phyloP scores from a whole-genome alignment of 768 basidiomycete species.

The Tulasnella sp. region DNA sequence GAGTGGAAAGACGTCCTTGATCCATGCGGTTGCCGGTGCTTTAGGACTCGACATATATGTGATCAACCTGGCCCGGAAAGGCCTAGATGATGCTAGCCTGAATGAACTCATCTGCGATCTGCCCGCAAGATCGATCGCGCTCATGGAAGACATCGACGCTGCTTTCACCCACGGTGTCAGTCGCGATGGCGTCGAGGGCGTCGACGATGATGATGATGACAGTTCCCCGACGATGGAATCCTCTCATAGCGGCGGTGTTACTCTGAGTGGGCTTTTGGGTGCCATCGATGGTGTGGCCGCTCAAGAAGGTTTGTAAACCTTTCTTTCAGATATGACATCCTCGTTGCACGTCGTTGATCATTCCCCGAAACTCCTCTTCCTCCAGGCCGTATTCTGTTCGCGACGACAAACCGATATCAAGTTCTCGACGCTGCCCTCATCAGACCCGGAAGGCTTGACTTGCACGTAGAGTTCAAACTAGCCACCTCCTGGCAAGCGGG shows the following conservation, averaged over 20 bases:
- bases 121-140: constrained; percentile 66
- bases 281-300: constrained; percentile 77
- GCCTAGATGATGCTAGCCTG: constrained; percentile 60
- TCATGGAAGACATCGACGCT: constrained; percentile 84
- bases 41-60: constrained; percentile 70
- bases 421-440: constrained; percentile 69
- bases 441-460: constrained; percentile 75
- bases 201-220: neutral
- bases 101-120: constrained; percentile 56
- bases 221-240: neutral
- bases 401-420: constrained; percentile 70
- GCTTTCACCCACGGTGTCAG: constrained; percentile 53
- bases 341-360: constrained; percentile 2
- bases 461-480: constrained; percentile 72
- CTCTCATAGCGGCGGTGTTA: constrained; percentile 41
- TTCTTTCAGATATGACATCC: neutral
- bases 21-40: constrained; percentile 73
- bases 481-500: constrained; percentile 64
- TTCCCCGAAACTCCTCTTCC: neutral
- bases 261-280: constrained; percentile 69
- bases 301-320: constrained; percentile 48
- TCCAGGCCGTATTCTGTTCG: constrained; percentile 63
- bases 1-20: constrained; percentile 74
- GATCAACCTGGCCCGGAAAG: constrained; percentile 57
- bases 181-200: constrained; percentile 34